Conservation (phyloP, 768 basidiomycete species). For the Naganishia onofrii region DNA sequence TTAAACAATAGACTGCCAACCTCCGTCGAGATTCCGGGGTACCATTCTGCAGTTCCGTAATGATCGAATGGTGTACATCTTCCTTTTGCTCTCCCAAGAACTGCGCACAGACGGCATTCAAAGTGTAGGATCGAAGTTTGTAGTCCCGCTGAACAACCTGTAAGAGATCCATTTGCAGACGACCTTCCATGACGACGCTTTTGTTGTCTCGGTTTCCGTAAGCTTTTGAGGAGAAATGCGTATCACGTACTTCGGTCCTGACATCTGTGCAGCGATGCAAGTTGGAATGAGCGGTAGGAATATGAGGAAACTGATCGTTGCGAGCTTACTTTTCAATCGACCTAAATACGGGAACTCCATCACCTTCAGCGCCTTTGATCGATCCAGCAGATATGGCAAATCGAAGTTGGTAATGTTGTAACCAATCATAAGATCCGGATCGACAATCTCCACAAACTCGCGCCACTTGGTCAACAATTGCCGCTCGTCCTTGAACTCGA, state of each 20-base stretch:
- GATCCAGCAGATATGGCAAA: slow-evolving; percentile 90
- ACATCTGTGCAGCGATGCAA: slow-evolving; percentile 56
- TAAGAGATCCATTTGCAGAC: slow-evolving; percentile 89
- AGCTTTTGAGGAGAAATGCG: slow-evolving; percentile 97
- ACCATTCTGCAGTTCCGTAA: slow-evolving; percentile 95
- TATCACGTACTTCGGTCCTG: slow-evolving; percentile 78
- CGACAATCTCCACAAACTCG: slow-evolving; percentile 81
- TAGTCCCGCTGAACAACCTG: slow-evolving; percentile 99
- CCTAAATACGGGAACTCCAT: slow-evolving; percentile 71
- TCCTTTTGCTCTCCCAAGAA: slow-evolving; percentile 99
- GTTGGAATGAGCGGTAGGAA: not conserved
- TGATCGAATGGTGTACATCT: slow-evolving; percentile 97
- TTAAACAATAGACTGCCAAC: slow-evolving; percentile 94
- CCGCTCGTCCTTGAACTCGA: slow-evolving; percentile 72
- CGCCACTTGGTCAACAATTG: slow-evolving; percentile 79
- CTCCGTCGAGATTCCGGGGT: slow-evolving; percentile 87
- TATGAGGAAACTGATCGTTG: not conserved
- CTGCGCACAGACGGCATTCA: slow-evolving; percentile 96
- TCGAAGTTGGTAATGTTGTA: slow-evolving; percentile 95
- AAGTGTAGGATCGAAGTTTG: slow-evolving; percentile 92
- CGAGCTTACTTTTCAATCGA: slow-evolving; percentile 65
- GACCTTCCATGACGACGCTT: slow-evolving; percentile 82
- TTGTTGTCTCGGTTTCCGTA: slow-evolving; percentile 97
- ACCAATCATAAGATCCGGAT: slow-evolving; percentile 93
- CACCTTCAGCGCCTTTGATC: slow-evolving; percentile 76